A percentile compares a stretch with the other conserved stretches of the same genome.
phyloP scores from a whole-genome alignment of 768 basidiomycete species.

The Astraeus odoratus region DNA sequence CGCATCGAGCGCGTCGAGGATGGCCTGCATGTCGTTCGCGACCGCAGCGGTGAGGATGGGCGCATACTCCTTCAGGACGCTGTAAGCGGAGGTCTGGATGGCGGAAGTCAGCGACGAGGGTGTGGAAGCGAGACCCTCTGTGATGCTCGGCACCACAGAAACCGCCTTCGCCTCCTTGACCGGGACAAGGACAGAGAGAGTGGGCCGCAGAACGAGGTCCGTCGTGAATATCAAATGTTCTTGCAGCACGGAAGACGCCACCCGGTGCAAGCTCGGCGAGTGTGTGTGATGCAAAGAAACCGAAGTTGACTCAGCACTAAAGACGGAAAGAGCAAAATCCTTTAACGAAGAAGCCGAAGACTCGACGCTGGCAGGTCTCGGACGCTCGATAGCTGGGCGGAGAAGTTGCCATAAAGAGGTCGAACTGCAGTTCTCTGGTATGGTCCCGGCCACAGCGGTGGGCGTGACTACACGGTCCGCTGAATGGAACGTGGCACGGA shows the following conservation, averaged over 20 bases:
- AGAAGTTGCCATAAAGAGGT: slow-evolving; percentile 36
- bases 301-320: slow-evolving; percentile 39
- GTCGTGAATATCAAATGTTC: slow-evolving; percentile 25
- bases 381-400: slow-evolving; percentile 35
- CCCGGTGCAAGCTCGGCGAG: slow-evolving; percentile 17
- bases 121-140: slow-evolving; percentile 8
- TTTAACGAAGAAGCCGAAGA: slow-evolving; percentile 30
- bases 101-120: slow-evolving; percentile 13
- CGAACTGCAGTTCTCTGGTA: slow-evolving; percentile 20
- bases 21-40: slow-evolving; percentile 47
- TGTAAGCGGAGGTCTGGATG: slow-evolving; percentile 40
- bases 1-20: slow-evolving; percentile 53
- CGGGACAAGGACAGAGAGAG: slow-evolving; percentile 17
- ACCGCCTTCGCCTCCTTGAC: slow-evolving; percentile 23
- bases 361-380: slow-evolving; percentile 21
- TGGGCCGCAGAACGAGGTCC: slow-evolving; percentile 33
- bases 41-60: slow-evolving; percentile 39
- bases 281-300: slow-evolving; percentile 18
- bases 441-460: slow-evolving; percentile 12
- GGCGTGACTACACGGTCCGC: slow-evolving; percentile 18
- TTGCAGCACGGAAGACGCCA: slow-evolving; percentile 15
- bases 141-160: slow-evolving; percentile 19
- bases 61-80: slow-evolving; percentile 40
- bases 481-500: slow-evolving; percentile 19
- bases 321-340: slow-evolving; percentile 47